A percentile compares a stretch with the other conserved stretches of the same genome.
These are phyloP conservation scores for Diplodia sapinea DNA, from an alignment of 2,329 filamentous ascomycete genomes.

Conservation along the genomic window DNA sequence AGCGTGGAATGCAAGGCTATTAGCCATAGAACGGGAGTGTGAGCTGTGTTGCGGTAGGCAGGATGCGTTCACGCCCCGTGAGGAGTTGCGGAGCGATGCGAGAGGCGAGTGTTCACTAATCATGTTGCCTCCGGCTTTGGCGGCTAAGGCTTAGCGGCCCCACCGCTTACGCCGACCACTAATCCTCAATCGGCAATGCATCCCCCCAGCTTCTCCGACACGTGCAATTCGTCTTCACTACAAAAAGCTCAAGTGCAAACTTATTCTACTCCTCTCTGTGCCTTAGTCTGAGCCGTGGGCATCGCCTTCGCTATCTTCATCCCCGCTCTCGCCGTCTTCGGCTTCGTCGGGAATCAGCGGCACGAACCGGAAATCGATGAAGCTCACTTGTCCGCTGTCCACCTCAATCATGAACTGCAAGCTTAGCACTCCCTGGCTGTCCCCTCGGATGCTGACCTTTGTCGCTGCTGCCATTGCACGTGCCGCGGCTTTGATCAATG, in stretches of 20 bases:
- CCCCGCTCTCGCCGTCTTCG: constrained; percentile 33
- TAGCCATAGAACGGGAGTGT: not conserved
- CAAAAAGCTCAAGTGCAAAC: not conserved
- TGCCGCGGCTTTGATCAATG: constrained; percentile 80
- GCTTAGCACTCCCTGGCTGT: constrained; percentile 87
- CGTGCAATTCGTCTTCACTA: not conserved
- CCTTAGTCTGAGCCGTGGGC: no score
- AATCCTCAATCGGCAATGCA: constrained; percentile 6
- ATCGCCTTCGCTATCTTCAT: constrained; percentile 32
- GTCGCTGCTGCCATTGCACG: constrained; percentile 92
- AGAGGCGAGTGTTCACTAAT: constrained; percentile 23
- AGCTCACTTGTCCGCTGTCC: constrained; percentile 70
- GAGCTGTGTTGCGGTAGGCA: constrained; percentile 6
- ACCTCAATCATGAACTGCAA: constrained; percentile 96
- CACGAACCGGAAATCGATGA: constrained; percentile 83
- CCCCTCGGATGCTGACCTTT: constrained; percentile 89
- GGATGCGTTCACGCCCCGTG: constrained; percentile 16
- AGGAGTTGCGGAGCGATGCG: constrained; percentile 25
- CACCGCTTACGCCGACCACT: not conserved
- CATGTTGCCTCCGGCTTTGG: constrained; percentile 4
- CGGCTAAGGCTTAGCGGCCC: constrained; percentile 16
- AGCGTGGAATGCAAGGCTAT: not conserved
- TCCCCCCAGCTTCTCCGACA: not conserved
- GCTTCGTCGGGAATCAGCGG: constrained; percentile 62
- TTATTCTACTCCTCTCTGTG: no score